phyloP scores from a whole-genome alignment of 164 flowering plant genomes.

The Pachysandra terminalis region DNA sequence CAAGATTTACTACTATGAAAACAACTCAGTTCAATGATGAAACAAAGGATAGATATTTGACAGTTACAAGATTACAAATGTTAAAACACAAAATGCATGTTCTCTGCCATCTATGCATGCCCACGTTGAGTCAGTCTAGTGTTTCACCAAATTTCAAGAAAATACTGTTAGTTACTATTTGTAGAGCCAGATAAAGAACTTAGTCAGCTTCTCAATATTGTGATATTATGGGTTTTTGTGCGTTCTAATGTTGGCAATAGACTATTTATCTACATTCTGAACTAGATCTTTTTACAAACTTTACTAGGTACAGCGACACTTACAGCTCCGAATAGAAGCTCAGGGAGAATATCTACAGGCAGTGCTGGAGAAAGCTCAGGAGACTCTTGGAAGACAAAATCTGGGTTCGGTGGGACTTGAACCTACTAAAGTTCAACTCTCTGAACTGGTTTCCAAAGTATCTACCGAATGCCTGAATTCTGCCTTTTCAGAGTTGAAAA shows the following conservation, averaged over 20 bases:
- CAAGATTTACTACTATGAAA: neutral
- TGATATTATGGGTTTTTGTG: no score
- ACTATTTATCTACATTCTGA: constrained; percentile 3
- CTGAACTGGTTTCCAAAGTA: constrained; percentile 71
- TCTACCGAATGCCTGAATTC: constrained; percentile 66
- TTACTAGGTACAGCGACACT: constrained; percentile 75
- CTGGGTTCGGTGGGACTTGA: constrained; percentile 62
- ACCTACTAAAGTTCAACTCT: constrained; percentile 73
- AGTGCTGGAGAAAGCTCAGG: constrained; percentile 89
- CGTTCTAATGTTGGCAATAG: neutral
- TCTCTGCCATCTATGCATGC: neutral
- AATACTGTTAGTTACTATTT: neutral
- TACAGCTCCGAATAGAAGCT: constrained; percentile 87
- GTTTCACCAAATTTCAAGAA: neutral
- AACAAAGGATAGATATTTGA: no score
- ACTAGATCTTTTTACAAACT: constrained; percentile 10
- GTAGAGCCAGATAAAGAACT: neutral
- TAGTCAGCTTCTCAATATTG: neutral
- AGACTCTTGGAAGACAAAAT: constrained; percentile 78
- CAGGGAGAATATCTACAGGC: constrained; percentile 88
- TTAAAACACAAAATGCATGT: no score
- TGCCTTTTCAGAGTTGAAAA: constrained; percentile 49
- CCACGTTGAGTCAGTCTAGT: neutral
- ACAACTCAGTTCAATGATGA: no score
- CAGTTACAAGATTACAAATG: no score